These are phyloP conservation scores for Leccinum barrowsii DNA, from an alignment of 768 basidiomycete genomes.

Conservation along the genomic window DNA sequence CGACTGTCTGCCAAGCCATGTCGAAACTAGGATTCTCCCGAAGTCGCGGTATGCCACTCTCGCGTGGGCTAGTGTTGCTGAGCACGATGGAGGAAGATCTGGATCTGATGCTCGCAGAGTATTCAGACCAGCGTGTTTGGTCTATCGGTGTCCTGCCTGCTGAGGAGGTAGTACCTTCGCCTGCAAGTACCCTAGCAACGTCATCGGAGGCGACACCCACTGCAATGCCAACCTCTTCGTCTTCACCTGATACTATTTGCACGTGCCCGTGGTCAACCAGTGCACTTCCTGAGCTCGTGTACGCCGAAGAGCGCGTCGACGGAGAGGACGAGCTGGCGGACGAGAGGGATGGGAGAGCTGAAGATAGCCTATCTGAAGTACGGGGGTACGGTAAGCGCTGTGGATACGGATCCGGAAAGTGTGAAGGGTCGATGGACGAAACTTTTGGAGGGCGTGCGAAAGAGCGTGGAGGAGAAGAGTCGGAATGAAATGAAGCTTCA, in stretches of 20 bases:
- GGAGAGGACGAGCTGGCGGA: slow-evolving; percentile 67
- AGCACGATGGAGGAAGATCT: slow-evolving; percentile 66
- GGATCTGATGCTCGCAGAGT: slow-evolving; percentile 60
- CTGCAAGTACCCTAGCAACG: slow-evolving; percentile 57
- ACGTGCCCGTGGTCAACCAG: slow-evolving; percentile 61
- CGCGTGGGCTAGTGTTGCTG: slow-evolving; percentile 38
- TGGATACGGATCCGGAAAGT: slow-evolving; percentile 72
- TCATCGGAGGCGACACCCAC: slow-evolving; percentile 66
- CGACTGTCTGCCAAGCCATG: slow-evolving; percentile 68
- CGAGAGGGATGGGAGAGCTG: slow-evolving; percentile 56
- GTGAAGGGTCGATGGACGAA: slow-evolving; percentile 55
- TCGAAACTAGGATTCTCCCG: slow-evolving; percentile 74
- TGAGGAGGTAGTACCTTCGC: slow-evolving; percentile 44
- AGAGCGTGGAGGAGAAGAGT: slow-evolving; percentile 32
- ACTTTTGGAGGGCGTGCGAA: slow-evolving; percentile 45
- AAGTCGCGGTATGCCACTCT: slow-evolving; percentile 41
- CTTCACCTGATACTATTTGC: slow-evolving; percentile 57
- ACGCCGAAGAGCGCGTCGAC: slow-evolving; percentile 74
- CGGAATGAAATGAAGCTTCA: slow-evolving; percentile 37
- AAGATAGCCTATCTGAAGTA: slow-evolving; percentile 32
- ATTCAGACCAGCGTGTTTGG: slow-evolving; percentile 72
- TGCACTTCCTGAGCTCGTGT: slow-evolving; percentile 68
- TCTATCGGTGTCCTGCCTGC: slow-evolving; percentile 55
- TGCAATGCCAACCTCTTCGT: slow-evolving; percentile 50
- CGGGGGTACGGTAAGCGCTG: slow-evolving; percentile 48